Percentiles rank a stretch among this genome's conserved stretches.
phyloP scores from a whole-genome alignment of 148 eudicot genomes.

The Silene latifolia region DNA sequence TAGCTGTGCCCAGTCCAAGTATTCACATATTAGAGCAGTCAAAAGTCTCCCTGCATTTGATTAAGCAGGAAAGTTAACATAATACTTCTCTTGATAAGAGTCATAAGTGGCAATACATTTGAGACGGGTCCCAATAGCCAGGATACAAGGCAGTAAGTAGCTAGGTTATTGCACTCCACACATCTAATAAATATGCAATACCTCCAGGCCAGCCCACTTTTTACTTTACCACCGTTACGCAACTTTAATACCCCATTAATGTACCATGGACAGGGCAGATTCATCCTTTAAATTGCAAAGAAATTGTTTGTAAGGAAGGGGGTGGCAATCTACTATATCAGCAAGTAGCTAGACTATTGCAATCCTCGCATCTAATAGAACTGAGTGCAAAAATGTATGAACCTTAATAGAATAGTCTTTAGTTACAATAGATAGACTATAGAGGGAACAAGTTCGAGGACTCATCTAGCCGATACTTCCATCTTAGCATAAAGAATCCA shows the following conservation, averaged over 20 bases:
- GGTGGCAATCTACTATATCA: too few relatives aligned
- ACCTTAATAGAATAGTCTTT: too few relatives aligned
- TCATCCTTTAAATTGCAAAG: neutral
- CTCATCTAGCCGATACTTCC: neutral
- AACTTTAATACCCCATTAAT: neutral
- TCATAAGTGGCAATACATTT: neutral
- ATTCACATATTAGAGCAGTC: constrained; percentile 89
- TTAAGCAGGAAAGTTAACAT: constrained; percentile 6
- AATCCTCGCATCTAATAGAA: too few relatives aligned
- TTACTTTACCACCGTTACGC: neutral
- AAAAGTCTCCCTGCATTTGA: constrained; percentile 73
- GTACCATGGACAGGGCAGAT: neutral
- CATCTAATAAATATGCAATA: neutral
- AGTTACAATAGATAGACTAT: neutral
- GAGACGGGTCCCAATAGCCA: neutral
- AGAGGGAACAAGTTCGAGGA: neutral
- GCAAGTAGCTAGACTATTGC: too few relatives aligned
- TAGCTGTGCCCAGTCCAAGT: constrained; percentile 93
- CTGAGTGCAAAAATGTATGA: too few relatives aligned
- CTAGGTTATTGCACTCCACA: neutral
- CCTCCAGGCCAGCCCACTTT: neutral
- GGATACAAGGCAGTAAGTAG: constrained; percentile 1
- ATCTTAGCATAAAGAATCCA: neutral
- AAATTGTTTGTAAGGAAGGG: neutral
- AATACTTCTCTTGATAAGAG: neutral